Evolutionary conservation across 1,284 basidiomycete genomes (phyloP).

Genomic region (Schizophyllum commune): DNA sequence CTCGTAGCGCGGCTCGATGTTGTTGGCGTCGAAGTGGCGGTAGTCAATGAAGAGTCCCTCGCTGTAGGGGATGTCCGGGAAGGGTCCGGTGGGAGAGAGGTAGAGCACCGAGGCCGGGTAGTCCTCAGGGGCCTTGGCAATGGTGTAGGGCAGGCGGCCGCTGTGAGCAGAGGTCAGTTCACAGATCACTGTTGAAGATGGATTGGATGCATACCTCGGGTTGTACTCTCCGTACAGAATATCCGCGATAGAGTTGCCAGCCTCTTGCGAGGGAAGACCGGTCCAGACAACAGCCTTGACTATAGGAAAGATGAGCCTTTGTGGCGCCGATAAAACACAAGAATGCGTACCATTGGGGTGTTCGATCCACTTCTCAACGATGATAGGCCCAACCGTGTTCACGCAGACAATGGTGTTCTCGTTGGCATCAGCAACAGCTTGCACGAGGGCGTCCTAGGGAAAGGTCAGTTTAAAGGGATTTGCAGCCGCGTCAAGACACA

Average conservation of each 20-base stretch:
- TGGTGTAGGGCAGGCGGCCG: constrained; percentile 53
- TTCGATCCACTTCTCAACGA: constrained; percentile 62
- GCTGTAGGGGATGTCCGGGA: constrained; percentile 34
- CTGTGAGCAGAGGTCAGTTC: too few species aligned
- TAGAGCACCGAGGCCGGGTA: constrained; percentile 43
- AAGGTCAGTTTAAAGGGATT: too few species aligned
- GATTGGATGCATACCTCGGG: constrained; percentile 49
- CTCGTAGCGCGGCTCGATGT: constrained; percentile 53
- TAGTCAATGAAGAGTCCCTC: constrained; percentile 62
- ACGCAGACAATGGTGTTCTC: constrained; percentile 71
- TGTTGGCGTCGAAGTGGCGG: constrained; percentile 49
- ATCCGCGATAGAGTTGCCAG: constrained; percentile 55
- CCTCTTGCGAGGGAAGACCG: constrained; percentile 65
- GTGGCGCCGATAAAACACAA: neutral
- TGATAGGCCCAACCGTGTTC: constrained; percentile 62
- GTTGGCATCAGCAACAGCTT: constrained; percentile 42
- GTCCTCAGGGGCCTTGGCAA: constrained; percentile 49
- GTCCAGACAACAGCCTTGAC: constrained; percentile 52
- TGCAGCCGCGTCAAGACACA: too few species aligned
- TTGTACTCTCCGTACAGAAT: constrained; percentile 57
- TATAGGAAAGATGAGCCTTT: constrained; percentile 10
- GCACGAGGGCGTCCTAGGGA: constrained; percentile 45
- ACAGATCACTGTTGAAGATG: too few species aligned
- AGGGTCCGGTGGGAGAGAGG: too few species aligned
- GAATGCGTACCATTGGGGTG: constrained; percentile 42